Conservation (phyloP, 73 alveolate genomes). For the Stentor coeruleus region DNA sequence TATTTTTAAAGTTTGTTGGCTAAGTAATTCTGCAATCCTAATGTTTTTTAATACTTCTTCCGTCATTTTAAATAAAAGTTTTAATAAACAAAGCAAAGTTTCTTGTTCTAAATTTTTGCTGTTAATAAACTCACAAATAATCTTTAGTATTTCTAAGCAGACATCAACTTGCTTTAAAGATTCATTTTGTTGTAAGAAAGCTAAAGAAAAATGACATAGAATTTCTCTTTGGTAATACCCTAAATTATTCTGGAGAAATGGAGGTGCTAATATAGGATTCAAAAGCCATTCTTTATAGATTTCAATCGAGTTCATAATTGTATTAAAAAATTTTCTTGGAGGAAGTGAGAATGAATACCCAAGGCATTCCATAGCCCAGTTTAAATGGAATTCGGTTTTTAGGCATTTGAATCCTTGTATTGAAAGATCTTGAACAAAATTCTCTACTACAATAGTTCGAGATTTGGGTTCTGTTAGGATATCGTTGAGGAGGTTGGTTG, state of each 20-base stretch:
- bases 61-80: not conserved
- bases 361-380: not conserved
- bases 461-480: not conserved
- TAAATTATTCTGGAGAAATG: not conserved
- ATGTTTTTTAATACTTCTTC: not conserved
- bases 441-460: not conserved
- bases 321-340: not conserved
- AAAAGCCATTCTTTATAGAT: not conserved
- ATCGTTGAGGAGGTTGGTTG: not conserved
- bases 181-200: not conserved
- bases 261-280: not conserved
- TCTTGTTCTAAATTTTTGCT: not conserved
- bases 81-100: not conserved
- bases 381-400: not conserved
- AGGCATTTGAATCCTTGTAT: not conserved
- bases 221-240: not conserved
- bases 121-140: too few relatives aligned
- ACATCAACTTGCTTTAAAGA: not conserved
- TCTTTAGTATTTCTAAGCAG: not conserved
- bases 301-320: not conserved
- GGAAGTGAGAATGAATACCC: not conserved
- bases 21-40: not conserved
- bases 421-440: not conserved
- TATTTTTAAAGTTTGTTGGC: not conserved
- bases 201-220: not conserved